Evolutionary conservation across 305 asterid species (phyloP).

Genomic region (Fraxinus sp.): DNA sequence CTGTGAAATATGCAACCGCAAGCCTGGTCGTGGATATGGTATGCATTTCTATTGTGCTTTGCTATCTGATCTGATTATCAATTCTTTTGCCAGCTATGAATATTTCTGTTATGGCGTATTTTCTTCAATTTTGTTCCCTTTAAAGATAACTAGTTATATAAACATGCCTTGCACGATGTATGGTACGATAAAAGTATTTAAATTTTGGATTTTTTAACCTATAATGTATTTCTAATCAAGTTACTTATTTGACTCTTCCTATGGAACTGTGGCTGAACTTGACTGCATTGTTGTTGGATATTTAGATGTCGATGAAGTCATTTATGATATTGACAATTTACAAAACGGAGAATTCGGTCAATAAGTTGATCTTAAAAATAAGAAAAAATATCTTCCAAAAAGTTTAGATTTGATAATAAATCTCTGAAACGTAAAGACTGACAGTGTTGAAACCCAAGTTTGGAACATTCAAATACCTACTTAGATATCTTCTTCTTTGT

Average conservation of each 20-base stretch:
- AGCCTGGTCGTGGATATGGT: constrained; percentile 92
- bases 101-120: constrained; percentile 14
- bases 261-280: not conserved
- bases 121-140: constrained; percentile 8
- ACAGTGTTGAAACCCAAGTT: not conserved
- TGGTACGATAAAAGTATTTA: not conserved
- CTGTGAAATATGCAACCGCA: constrained; percentile 76
- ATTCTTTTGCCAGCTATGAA: not conserved
- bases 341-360: not conserved
- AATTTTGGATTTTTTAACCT: not conserved
- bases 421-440: not conserved
- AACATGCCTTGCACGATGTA: not conserved
- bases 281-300: not conserved
- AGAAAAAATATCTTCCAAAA: not conserved
- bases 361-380: not conserved
- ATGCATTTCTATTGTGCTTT: constrained; percentile 24
- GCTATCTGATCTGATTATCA: constrained; percentile 9
- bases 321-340: not conserved
- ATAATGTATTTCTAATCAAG: not conserved
- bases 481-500: not conserved
- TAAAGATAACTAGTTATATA: not conserved
- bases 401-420: not conserved
- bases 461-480: not conserved
- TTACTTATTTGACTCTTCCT: not conserved
- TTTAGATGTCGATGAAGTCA: not conserved